Percentiles rank a stretch among this genome's conserved stretches.
Conservation (phyloP, 2,329 filamentous ascomycete genomes). For the Scedosporium boydii region DNA sequence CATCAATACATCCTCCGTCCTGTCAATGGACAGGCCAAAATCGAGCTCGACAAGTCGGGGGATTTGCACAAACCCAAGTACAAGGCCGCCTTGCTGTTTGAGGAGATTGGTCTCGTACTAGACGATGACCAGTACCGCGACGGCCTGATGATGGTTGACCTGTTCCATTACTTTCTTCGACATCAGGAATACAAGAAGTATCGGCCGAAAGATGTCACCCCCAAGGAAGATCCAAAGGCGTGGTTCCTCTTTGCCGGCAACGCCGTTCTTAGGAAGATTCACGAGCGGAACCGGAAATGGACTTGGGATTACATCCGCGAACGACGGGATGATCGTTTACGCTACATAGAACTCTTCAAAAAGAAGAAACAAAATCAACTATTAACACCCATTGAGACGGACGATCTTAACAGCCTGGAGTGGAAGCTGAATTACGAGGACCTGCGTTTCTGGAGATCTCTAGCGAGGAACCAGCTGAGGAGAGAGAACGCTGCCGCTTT, state of each 20-base stretch:
- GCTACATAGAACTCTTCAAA: constrained; percentile 93
- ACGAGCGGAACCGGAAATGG: constrained; percentile 87
- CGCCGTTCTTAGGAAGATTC: constrained; percentile 85
- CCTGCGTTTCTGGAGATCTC: constrained; percentile 89
- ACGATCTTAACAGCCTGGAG: constrained; percentile 69
- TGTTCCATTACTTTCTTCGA: constrained; percentile 96
- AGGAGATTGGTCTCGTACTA: constrained; percentile 95
- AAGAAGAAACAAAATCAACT: constrained; percentile 74
- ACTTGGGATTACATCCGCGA: constrained; percentile 95
- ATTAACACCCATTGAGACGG: constrained; percentile 58
- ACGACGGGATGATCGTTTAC: constrained; percentile 75
- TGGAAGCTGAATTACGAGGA: constrained; percentile 90
- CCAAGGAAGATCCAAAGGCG: constrained; percentile 82
- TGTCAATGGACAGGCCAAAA: constrained; percentile 87
- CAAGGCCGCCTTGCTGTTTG: constrained; percentile 85
- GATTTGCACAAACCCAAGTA: constrained; percentile 70
- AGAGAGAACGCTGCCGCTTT: constrained; percentile 92
- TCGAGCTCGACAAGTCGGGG: constrained; percentile 91
- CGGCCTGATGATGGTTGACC: constrained; percentile 92
- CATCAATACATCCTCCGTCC: constrained; percentile 96
- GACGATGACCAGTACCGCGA: constrained; percentile 98
- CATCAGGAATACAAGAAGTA: constrained; percentile 95
- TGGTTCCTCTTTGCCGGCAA: constrained; percentile 91
- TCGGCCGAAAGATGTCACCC: constrained; percentile 70
- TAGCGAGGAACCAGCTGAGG: constrained; percentile 86